Conservation (phyloP, 179 eudicot species). For the Gypsophila paniculata region DNA sequence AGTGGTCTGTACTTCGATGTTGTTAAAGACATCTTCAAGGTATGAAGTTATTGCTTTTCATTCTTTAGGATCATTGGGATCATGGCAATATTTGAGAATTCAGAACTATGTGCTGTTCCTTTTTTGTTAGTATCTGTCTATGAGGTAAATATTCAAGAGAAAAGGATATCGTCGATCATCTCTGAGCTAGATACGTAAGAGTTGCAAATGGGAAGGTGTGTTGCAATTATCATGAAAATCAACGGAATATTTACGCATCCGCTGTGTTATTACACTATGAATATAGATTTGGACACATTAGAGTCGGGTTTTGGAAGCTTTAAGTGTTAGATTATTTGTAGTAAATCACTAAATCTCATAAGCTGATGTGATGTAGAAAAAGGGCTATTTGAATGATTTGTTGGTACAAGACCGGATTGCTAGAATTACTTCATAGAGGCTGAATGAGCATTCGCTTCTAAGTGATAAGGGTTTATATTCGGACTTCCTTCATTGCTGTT, state of each 20-base stretch:
- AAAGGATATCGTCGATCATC: neutral
- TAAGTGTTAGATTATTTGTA: neutral
- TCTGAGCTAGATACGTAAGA: neutral
- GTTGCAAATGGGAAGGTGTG: neutral
- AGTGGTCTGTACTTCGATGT: constrained; percentile 67
- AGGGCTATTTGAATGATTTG: neutral
- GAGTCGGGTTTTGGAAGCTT: neutral
- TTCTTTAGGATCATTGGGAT: neutral
- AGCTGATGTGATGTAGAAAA: neutral
- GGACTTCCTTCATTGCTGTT: no score
- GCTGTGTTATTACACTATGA: no score
- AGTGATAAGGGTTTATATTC: no score
- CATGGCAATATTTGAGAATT: neutral
- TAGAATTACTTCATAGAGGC: neutral
- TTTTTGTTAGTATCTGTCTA: neutral
- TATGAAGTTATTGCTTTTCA: constrained; percentile 24
- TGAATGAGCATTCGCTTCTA: neutral
- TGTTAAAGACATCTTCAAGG: constrained; percentile 66
- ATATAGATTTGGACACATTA: neutral
- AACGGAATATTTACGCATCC: no score
- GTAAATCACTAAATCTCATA: neutral
- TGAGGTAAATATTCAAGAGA: neutral
- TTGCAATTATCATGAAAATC: neutral
- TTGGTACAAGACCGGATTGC: no score
- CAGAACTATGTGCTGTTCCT: neutral